A percentile compares a stretch with the other conserved stretches of the same genome.
phyloP scores from a whole-genome alignment of 495 filamentous ascomycete genomes.

The Usnea hakonensis region DNA sequence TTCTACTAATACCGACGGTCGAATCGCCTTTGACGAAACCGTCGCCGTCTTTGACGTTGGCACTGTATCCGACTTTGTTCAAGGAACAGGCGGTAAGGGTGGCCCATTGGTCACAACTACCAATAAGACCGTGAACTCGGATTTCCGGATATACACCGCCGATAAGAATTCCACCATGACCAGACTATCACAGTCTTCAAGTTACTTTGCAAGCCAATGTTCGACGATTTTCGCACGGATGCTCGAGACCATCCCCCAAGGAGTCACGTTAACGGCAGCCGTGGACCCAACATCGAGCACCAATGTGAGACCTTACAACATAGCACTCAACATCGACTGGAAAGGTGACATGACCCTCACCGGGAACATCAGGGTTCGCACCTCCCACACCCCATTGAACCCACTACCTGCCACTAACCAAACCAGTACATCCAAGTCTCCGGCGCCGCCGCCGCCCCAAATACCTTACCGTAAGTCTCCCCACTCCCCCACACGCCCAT shows the following conservation, averaged over 20 bases:
- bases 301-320: conserved; percentile 16
- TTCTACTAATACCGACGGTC: conserved; percentile 36
- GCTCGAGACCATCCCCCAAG: conserved; percentile 52
- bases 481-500: neutral
- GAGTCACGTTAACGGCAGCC: conserved; percentile 42
- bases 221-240: conserved; percentile 47
- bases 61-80: conserved; percentile 49
- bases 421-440: conserved; percentile 16
- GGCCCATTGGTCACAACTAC: conserved; percentile 37
- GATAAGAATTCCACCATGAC: conserved; percentile 50
- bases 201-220: conserved; percentile 42
- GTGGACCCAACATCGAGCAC: conserved; percentile 36
- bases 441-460: conserved; percentile 16
- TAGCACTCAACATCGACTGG: conserved; percentile 20
- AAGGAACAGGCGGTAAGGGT: conserved; percentile 32
- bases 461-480: neutral
- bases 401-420: neutral
- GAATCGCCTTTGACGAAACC: conserved; percentile 34
- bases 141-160: conserved; percentile 48
- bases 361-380: conserved; percentile 14
- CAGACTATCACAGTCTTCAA: conserved; percentile 33
- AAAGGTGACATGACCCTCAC: conserved; percentile 19
- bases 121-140: conserved; percentile 43
- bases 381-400: neutral
- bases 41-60: conserved; percentile 46